Evolutionary conservation across 768 basidiomycete genomes (phyloP), one percentile per base, ranked within the genome.

Genomic region (Lactifluus volemus): DNA sequence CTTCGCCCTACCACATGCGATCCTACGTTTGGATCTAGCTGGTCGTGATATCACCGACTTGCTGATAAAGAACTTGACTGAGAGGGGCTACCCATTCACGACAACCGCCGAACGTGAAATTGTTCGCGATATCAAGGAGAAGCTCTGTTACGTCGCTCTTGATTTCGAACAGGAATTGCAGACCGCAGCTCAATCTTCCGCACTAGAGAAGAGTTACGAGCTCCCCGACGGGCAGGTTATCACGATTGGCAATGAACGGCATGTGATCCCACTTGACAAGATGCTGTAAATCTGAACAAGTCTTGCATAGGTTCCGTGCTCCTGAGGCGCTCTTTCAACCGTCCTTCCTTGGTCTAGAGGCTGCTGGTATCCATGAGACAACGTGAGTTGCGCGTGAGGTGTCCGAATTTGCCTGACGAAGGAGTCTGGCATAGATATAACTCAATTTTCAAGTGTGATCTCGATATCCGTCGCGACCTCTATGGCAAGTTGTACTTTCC

Each of bases 101-200:
- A 96, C 93, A 64, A 88, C 91, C 15, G 92, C 91, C 53, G 92
- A 92, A 77, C 82, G 85, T 69, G 92, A 93, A 84, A 92, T 96
- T 60, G 93, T 96, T 68, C 82, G 93, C 61, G 94, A 96, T 74
- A 95, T 97, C 81, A 96, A 97, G 81, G 84, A 86, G 77, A 86
- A 85, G 74, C 86, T 94, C 29, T 94, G 92, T 74, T 95, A 95
- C 71, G 92, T 96, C 66, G 93, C 93, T 48, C 82, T 94, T 61
- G 92, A 95, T 75, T 95, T 94, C 66, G 91, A 94, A 71, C 89
- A 94, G 74, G 92, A 96, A 76, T 77, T 95, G 67, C 87, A 91
- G 76, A 90, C 89, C 30, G 92, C 92, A 45, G 88, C 90, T 61
- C 88, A 91, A 70, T 89, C 88, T 32, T 92, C 89, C 49, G 83